A percentile compares a stretch with the other conserved stretches of the same genome.
Conservation (phyloP, 1,284 basidiomycete genomes). For the Pascua guehoae region DNA sequence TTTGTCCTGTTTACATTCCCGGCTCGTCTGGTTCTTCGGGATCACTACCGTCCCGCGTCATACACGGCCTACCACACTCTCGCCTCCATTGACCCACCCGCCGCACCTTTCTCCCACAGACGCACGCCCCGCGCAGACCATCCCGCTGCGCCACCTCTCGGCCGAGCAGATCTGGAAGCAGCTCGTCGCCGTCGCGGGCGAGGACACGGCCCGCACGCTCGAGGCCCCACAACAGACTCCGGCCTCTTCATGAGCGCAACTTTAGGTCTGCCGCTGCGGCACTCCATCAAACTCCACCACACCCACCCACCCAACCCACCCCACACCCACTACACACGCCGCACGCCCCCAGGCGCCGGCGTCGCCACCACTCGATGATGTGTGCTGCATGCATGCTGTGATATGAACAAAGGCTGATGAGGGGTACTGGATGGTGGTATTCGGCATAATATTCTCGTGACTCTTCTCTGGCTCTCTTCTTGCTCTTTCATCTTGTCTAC, state of each 20-base stretch:
- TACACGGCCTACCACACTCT: too few relatives aligned
- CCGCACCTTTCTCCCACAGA: slow-evolving; percentile 8
- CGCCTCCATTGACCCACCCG: too few relatives aligned
- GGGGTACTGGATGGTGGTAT: slow-evolving; percentile 4
- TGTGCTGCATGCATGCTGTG: slow-evolving; percentile 15
- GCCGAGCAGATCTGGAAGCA: slow-evolving; percentile 25
- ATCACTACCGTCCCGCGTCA: too few relatives aligned
- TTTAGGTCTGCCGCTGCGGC: not conserved
- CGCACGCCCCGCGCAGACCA: slow-evolving; percentile 18
- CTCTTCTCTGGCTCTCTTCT: too few relatives aligned
- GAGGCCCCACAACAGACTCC: not conserved
- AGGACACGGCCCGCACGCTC: not conserved
- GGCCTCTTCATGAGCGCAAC: not conserved
- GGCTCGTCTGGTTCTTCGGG: too few relatives aligned
- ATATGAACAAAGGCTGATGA: slow-evolving; percentile 6
- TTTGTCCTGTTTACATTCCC: too few relatives aligned
- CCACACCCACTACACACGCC: not conserved
- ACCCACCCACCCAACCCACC: not conserved
- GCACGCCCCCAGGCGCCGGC: not conserved
- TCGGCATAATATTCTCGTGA: too few relatives aligned
- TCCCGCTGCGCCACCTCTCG: slow-evolving; percentile 24
- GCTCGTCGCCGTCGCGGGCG: slow-evolving; percentile 10
- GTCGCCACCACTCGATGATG: not conserved
- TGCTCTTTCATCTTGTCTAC: not conserved
- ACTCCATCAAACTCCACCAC: not conserved